Evolutionary conservation across 371 early-diverging fungal genomes (phyloP).

Genomic region (Umbelopsis sp.): DNA sequence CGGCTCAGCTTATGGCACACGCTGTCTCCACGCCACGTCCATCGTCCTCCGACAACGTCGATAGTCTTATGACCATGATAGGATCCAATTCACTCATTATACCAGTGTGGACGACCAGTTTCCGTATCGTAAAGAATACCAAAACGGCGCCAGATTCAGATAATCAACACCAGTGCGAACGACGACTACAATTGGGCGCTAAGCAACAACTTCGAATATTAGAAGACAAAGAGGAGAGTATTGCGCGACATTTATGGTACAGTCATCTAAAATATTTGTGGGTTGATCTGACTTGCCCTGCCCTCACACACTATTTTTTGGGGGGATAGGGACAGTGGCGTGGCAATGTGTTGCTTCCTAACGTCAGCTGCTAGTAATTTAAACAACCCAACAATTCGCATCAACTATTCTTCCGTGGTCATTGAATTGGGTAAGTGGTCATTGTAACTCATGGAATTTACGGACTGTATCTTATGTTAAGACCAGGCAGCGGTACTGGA

Average conservation of each 20-base stretch:
- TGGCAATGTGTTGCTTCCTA: constrained; percentile 41
- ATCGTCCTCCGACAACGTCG: background rate
- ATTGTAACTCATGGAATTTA: too few species aligned
- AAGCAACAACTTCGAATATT: constrained; percentile 24
- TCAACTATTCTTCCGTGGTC: constrained; percentile 13
- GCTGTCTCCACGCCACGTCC: background rate
- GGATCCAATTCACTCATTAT: constrained; percentile 27
- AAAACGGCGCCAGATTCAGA: constrained; percentile 22
- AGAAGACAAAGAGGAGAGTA: constrained; percentile 46
- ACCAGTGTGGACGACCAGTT: constrained; percentile 42
- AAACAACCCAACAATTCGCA: background rate
- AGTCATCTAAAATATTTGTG: background rate
- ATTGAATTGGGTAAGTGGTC: constrained; percentile 35
- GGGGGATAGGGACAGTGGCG: constrained; percentile 45
- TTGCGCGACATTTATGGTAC: constrained; percentile 53
- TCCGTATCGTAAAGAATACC: constrained; percentile 23
- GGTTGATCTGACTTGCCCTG: background rate
- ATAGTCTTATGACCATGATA: background rate
- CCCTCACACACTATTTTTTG: background rate
- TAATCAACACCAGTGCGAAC: constrained; percentile 35
- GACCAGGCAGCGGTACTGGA: constrained; percentile 53
- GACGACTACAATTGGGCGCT: constrained; percentile 15
- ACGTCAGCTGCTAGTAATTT: background rate
- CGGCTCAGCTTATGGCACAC: background rate
- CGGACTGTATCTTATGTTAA: background rate